Evolutionary conservation across 2,329 filamentous ascomycete genomes (phyloP), one percentile per base, ranked within the genome.

Genomic region (Fusarium luffae): DNA sequence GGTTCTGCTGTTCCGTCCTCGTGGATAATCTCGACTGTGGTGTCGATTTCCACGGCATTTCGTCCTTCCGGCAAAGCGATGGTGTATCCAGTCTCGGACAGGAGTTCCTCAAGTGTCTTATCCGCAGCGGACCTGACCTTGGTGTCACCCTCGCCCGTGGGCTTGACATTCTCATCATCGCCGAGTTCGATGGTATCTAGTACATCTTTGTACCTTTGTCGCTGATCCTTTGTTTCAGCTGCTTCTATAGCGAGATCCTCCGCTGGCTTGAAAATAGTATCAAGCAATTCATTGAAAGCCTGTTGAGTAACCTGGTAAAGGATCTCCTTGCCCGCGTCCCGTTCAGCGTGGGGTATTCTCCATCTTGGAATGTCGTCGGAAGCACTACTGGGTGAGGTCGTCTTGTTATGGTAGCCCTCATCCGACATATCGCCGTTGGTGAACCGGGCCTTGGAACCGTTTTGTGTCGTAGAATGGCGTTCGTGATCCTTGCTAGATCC

Each of bases 241-340:
- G 90, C 90, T 57, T 89, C 85, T 63, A 96, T 81, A 3, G 93
- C 90, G 19, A 93, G 78, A 68, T 94, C 90, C 78, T 98, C 95
- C 69, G 91, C 91, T 7, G 86, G 84, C 71, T 91, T 91, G 82
- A 99, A 99, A 0, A 99, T 85, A 2, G 90, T 86, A 75, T 98
- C 93, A 1, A 99, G 87, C 4, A 98, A 84, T 79, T 98, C 94
- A 75, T 98, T 98, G 81, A 97, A 93, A 1, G 93, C 79, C 79
- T 97, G 92, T 78, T 98, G 94, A 1, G 93, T 94, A 32, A 97
- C 90, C 77, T 97, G 93, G 75, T 97, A 98, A 2, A 98, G 83
- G 6, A 98, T 92, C 76, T 98, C 93, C 72, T 92, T 93, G 40
- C 93, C 93, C 8, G 93, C 90, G 77, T 97, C 94, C 63, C 87